Evolutionary conservation across 441 rosid species (phyloP), one percentile per base, ranked within the genome.

Genomic region (Manihot esculenta): DNA sequence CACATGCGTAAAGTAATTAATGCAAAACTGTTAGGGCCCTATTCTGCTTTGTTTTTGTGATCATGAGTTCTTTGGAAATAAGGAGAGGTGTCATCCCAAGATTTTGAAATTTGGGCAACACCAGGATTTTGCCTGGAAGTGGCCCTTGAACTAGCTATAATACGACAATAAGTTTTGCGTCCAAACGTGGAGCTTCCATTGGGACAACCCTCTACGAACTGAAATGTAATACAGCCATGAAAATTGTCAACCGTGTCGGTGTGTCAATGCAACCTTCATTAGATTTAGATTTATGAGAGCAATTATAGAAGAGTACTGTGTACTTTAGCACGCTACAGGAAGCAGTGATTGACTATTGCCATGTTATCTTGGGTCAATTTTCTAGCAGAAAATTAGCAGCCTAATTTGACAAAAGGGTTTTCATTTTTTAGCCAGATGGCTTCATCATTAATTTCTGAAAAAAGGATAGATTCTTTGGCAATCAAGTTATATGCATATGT

Each of bases 221-320:
- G 59, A 64, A 66, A 66, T 51, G 60, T 33, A 42, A 54, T 3
- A 14, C 10, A n/a, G 45, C 50, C 63, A 53, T 73, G 71, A 50
- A 62, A 44, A 61, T 44, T 48, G 62, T 53, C 56, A 59, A 13
- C 11, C 33, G 49, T 61, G 79, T 78, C 78, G 82, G 72, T 51
- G 67, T 59, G 27, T 35, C 53, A 47, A 14, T 21, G 66, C 49
- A 21, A 64, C 44, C 49, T 11, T 41, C 42, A 14, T 53, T 13
- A 8, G 6, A 35, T 35, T 2, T 35, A 35, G 41, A 35, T 35
- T 13, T 21, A 12, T 10, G 0, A 30, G 11, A 18, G 44, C 70
- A 66, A 53, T 53, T 62, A 62, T 45, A 17, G 15, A 10, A 18
- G 17, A 9, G 54, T 24, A 14, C 17, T n/a, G 9, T 35, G 41